These are phyloP conservation scores for Erodium trifolium DNA, from an alignment of 441 rosid species.

Conservation along the genomic window DNA sequence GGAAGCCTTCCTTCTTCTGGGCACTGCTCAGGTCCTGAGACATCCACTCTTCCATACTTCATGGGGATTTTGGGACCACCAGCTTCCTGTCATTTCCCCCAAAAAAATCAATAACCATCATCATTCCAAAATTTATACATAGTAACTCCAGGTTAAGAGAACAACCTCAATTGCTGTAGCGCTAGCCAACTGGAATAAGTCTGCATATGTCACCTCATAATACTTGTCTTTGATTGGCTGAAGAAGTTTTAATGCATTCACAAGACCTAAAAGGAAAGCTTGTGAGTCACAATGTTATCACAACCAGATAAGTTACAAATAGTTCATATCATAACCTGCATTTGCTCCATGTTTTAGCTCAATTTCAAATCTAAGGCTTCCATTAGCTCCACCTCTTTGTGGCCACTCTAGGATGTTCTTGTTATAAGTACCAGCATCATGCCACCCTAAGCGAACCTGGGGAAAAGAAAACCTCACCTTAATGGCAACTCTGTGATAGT, in stretches of 20 bases:
- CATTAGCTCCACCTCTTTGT: constrained; percentile 84
- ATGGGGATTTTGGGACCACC: constrained; percentile 87
- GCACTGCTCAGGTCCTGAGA: constrained; percentile 56
- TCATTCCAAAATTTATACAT: constrained; percentile 7
- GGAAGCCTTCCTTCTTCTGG: constrained; percentile 99
- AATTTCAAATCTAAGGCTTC: constrained; percentile 79
- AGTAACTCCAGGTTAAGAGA: constrained; percentile 14
- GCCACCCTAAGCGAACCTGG: constrained; percentile 93
- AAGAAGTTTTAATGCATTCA: constrained; percentile 67
- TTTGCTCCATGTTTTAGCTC: constrained; percentile 92
- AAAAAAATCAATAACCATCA: constrained; percentile 17
- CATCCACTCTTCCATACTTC: constrained; percentile 91
- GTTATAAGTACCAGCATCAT: constrained; percentile 90
- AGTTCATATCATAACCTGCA: constrained; percentile 48
- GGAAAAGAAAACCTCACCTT: neutral
- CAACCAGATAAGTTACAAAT: constrained; percentile 11
- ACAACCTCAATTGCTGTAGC: constrained; percentile 88
- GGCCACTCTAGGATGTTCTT: constrained; percentile 90
- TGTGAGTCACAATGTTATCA: constrained; percentile 16
- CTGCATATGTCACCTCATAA: constrained; percentile 67
- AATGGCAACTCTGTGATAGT: neutral
- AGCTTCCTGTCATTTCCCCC: constrained; percentile 55
- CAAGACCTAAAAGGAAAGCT: constrained; percentile 48
- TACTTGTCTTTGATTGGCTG: constrained; percentile 76
- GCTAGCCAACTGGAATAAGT: constrained; percentile 87